Evolutionary conservation across 2,329 filamentous ascomycete genomes (phyloP), one percentile per base, ranked within the genome.

Genomic region (Fusarium robinianum): DNA sequence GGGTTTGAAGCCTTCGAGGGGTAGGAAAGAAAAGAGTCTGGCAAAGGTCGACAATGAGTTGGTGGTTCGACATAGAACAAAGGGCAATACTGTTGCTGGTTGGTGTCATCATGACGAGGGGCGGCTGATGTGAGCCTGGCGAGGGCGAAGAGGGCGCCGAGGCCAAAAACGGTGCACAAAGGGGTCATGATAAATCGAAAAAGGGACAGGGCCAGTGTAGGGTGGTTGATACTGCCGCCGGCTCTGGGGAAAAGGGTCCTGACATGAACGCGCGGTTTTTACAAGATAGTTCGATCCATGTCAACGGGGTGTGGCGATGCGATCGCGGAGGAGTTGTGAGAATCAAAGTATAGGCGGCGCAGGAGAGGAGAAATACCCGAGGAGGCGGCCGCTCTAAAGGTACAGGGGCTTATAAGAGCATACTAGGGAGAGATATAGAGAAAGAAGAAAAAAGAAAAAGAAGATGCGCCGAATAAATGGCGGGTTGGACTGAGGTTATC

Each of bases 21-120:
- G 16, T 55, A 60, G n/a, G 26, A 6, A 4, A 61, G 37, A 21
- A 63, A 63, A 3, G 54, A 45, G 8, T 55, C 55, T 10, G 60
- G 52, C 1, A 60, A 19, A 10, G 53, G 17, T n/a, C 42, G 45
- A 19, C 60, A 63, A 11, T 51, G 18, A 6, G 17, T 51, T 27
- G 50, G 50, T 1, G 35, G 45, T 8, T 57, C 46, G 7, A 23
- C 29, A 9, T 58, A 61, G 21, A 62, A 34, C 16, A 62, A 25
- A 19, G 60, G 56, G 16, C 60, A 62, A 32, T 60, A 61, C 2
- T 40, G 29, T 21, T 52, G 39, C 11, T 33, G 43, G n/a, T n/a
- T n/a, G n/a, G 33, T 16, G 14, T 11, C 14, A 16, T 46, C 39
- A 22, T 23, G 46, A 16, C 50, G 51, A 3, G 48, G 51, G 15